Evolutionary conservation across 1,284 basidiomycete genomes (phyloP), one percentile per base, ranked within the genome.

Genomic region (Sporisorium sorghi): DNA sequence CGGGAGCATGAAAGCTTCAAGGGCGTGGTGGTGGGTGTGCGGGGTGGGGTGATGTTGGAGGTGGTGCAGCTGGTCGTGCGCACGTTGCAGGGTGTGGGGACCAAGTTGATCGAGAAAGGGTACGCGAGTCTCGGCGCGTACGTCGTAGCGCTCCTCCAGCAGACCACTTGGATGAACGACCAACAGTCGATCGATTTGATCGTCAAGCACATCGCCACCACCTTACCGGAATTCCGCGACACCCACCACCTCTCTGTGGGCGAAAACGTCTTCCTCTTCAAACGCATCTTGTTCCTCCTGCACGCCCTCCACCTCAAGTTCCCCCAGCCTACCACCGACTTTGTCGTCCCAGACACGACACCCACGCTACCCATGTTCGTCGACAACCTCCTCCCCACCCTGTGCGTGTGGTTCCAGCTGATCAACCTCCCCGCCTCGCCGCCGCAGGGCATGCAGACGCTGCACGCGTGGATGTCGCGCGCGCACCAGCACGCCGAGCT

Each of bases 371-470:
- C 93, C 10, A 87, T 93, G 54, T 94, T 93, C 81, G 87, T 91
- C 7, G 93, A 95, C 86, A 93, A 94, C 79, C 92, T 95, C 49
- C 85, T 94, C 5, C 93, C 93, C 1, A 93, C 93, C 8, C 87
- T 94, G 67, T 88, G 94, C 55, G 85, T 93, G 37, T 90, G 93
- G 83, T 86, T 92, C 24, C 90, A 91, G 50, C 88, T 94, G 37
- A 85, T 95, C 72, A 88, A 91, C 79, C 84, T 92, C 33, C 88
- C 90, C 8, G 78, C 77, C 15, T 4, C 46, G 14, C 0, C 43
- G 11, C 1, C 39, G 4, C 28, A 59, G 0, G 6, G 30, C 0
- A 70, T 79, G 56, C n/a, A 66, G 10, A 43, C 15, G 23, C 57
- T 71, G 47, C 15, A 50, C 40, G 10, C 61, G 1, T 73, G 71